phyloP scores from a whole-genome alignment of 768 basidiomycete species.

The Polyporus arcularius region DNA sequence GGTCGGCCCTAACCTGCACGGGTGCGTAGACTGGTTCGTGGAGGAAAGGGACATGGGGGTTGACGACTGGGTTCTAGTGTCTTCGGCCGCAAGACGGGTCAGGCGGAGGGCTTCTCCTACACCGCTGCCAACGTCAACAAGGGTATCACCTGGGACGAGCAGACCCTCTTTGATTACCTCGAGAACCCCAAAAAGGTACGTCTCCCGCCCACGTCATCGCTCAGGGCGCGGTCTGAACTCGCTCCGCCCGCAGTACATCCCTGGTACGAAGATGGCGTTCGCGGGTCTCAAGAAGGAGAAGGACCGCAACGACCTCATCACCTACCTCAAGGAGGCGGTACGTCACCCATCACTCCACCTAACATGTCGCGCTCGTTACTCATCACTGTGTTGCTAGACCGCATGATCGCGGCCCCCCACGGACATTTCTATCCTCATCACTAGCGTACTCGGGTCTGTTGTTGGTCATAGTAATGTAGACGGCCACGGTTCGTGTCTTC shows the following conservation, averaged over 20 bases:
- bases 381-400: conserved; percentile 5
- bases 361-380: neutral
- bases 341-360: conserved; percentile 29
- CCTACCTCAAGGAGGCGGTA: conserved; percentile 77
- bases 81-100: conserved; percentile 86
- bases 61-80: conserved; percentile 44
- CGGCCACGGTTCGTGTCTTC: conserved; percentile 20
- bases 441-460: conserved; percentile 13
- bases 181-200: conserved; percentile 96
- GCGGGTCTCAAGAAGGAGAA: conserved; percentile 98
- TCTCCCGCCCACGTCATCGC: conserved; percentile 18
- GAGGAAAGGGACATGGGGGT: neutral
- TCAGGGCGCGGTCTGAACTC: neutral
- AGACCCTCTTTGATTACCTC: conserved; percentile 93
- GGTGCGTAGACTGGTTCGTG: conserved; percentile 48
- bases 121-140: conserved; percentile 96
- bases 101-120: conserved; percentile 85
- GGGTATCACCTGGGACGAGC: conserved; percentile 81
- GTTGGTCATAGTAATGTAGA: conserved; percentile 26
- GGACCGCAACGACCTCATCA: conserved; percentile 93
- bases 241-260: conserved; percentile 66
- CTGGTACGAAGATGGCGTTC: conserved; percentile 98
- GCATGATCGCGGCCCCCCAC: conserved; percentile 7
- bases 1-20: conserved; percentile 95
- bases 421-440: conserved; percentile 7